These are phyloP conservation scores for Neofusicoccum parvum DNA, from an alignment of 2,329 filamentous ascomycete genomes.

Conservation along the genomic window DNA sequence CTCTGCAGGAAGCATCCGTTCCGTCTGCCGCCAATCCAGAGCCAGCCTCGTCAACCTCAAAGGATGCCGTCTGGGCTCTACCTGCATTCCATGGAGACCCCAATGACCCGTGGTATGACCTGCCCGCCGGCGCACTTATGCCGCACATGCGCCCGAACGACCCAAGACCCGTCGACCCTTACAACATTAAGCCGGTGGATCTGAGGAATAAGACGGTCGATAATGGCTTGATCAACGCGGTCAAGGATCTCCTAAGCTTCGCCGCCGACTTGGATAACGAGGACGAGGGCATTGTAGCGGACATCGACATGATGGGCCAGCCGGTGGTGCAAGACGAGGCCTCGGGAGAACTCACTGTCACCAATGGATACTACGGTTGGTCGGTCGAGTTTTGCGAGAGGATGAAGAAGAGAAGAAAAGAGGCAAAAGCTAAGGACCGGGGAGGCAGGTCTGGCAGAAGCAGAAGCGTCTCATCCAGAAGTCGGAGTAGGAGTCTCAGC, in stretches of 20 bases:
- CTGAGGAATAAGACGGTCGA: slow-evolving; percentile 70
- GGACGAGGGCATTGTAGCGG: slow-evolving; percentile 55
- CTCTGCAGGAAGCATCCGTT: slow-evolving; percentile 50
- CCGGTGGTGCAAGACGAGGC: slow-evolving; percentile 64
- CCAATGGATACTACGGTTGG: slow-evolving; percentile 87
- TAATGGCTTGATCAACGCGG: slow-evolving; percentile 64
- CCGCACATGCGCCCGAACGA: slow-evolving; percentile 78
- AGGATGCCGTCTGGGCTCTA: slow-evolving; percentile 67
- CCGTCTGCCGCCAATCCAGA: slow-evolving; percentile 21
- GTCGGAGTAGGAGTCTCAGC: slow-evolving; percentile 18
- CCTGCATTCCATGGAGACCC: slow-evolving; percentile 77
- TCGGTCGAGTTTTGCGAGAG: slow-evolving; percentile 77
- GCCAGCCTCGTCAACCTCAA: slow-evolving; percentile 40
- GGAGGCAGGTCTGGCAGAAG: slow-evolving; percentile 1
- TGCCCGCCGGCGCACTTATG: slow-evolving; percentile 80
- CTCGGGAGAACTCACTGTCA: slow-evolving; percentile 65
- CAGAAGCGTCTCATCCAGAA: slow-evolving; percentile 10
- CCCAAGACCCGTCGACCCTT: slow-evolving; percentile 70
- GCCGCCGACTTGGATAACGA: slow-evolving; percentile 68
- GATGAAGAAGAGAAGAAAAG: slow-evolving; percentile 59
- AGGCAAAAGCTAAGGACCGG: not conserved
- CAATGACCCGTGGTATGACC: slow-evolving; percentile 74
- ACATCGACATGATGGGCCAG: slow-evolving; percentile 77
- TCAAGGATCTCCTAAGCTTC: slow-evolving; percentile 71
- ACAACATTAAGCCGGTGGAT: slow-evolving; percentile 70